A percentile compares a stretch with the other conserved stretches of the same genome.
These are phyloP conservation scores for Tinospora cordifolia DNA, from an alignment of 164 flowering plant genomes.

Conservation along the genomic window DNA sequence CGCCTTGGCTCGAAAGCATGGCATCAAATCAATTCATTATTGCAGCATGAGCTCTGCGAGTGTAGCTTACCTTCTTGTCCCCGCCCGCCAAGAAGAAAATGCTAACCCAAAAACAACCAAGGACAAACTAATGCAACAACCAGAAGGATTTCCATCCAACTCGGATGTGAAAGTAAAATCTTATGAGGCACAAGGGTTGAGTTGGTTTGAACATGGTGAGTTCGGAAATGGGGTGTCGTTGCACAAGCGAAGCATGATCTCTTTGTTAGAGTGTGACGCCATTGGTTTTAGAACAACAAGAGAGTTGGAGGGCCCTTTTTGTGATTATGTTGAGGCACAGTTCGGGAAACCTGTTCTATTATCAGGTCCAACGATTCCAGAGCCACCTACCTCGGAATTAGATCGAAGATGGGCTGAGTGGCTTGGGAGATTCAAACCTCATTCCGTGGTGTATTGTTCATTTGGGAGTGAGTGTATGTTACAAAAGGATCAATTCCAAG, in stretches of 20 bases:
- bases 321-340: slow-evolving; percentile 10
- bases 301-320: slow-evolving; percentile 18
- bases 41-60: slow-evolving; percentile 7
- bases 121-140: slow-evolving; percentile 19
- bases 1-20: background rate
- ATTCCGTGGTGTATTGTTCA: slow-evolving; percentile 13
- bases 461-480: slow-evolving; percentile 15
- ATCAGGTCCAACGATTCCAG: slow-evolving; percentile 7
- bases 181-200: slow-evolving; percentile 9
- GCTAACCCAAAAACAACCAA: slow-evolving; percentile 8
- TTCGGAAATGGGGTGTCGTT: slow-evolving; percentile 6
- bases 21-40: background rate
- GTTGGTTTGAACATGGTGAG: slow-evolving; percentile 1
- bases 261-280: slow-evolving; percentile 3
- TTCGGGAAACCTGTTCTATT: slow-evolving; percentile 11
- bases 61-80: slow-evolving; percentile 10
- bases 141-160: slow-evolving; percentile 14
- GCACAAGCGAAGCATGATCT: background rate
- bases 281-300: slow-evolving; percentile 3
- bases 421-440: slow-evolving; percentile 9
- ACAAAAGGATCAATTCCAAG: slow-evolving; percentile 8
- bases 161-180: slow-evolving; percentile 6
- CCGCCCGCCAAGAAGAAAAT: background rate
- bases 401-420: slow-evolving; percentile 11
- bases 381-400: background rate